phyloP scores from a whole-genome alignment of 176 grass and related monocot species.

The Avena eriantha region DNA sequence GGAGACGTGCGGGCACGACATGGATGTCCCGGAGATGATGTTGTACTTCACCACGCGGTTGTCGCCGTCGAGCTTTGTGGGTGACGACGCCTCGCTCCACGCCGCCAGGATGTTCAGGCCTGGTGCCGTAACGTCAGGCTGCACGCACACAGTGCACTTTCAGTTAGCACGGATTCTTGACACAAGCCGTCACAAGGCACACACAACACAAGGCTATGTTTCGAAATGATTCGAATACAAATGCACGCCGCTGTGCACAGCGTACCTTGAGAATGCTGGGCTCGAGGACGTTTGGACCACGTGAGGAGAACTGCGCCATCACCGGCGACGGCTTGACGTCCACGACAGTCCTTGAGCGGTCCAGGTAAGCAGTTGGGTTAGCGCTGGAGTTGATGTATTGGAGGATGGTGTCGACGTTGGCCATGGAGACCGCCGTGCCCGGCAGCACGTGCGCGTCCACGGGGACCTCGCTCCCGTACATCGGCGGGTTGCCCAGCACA shows the following conservation, averaged over 20 bases:
- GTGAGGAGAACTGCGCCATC: slow-evolving; percentile 93
- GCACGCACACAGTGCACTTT: not conserved
- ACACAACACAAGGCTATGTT: not conserved
- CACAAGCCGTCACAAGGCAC: not conserved
- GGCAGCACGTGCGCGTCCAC: slow-evolving; percentile 90
- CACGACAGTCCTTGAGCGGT: slow-evolving; percentile 57
- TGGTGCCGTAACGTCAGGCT: slow-evolving; percentile 89
- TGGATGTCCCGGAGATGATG: slow-evolving; percentile 89
- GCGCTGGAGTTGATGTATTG: slow-evolving; percentile 60
- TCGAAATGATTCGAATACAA: not conserved
- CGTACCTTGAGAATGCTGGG: slow-evolving; percentile 86
- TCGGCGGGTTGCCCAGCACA: slow-evolving; percentile 70
- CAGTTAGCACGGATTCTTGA: not conserved
- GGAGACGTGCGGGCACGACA: slow-evolving; percentile 95
- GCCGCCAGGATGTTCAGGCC: slow-evolving; percentile 96
- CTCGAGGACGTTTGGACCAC: slow-evolving; percentile 79
- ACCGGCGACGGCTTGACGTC: slow-evolving; percentile 69
- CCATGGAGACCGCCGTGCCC: slow-evolving; percentile 64
- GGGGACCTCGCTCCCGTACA: slow-evolving; percentile 70
- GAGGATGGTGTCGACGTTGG: slow-evolving; percentile 55
- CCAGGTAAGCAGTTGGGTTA: slow-evolving; percentile 51
- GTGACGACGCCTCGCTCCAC: slow-evolving; percentile 87
- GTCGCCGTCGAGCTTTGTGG: slow-evolving; percentile 87
- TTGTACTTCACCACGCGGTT: slow-evolving; percentile 83
- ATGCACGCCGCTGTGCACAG: not conserved